phyloP scores from a whole-genome alignment of 768 basidiomycete species.

The Termitomyces sp. region DNA sequence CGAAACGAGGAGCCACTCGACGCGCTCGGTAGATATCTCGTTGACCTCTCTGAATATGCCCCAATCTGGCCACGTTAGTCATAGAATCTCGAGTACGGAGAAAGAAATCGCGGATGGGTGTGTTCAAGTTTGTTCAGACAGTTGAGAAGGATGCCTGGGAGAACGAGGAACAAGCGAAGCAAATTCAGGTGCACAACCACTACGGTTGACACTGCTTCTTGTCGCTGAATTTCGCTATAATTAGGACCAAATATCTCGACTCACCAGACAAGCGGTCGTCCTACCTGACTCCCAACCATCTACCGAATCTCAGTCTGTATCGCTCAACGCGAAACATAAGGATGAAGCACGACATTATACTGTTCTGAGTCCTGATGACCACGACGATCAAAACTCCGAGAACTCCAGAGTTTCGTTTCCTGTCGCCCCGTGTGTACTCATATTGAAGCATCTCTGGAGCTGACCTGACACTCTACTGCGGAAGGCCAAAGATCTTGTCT shows the following conservation, averaged over 20 bases:
- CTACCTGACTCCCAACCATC: slow-evolving; percentile 13
- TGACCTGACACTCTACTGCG: neutral
- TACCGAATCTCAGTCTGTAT: slow-evolving; percentile 7
- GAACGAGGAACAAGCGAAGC: slow-evolving; percentile 49
- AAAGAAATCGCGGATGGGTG: slow-evolving; percentile 59
- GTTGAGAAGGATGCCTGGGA: slow-evolving; percentile 69
- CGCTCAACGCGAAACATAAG: slow-evolving; percentile 24
- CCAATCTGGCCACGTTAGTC: slow-evolving; percentile 13
- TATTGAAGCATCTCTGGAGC: neutral
- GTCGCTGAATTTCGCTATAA: neutral
- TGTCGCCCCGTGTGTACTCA: slow-evolving; percentile 35
- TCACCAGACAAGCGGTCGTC: slow-evolving; percentile 36
- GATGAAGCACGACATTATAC: slow-evolving; percentile 45
- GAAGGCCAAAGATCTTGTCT: slow-evolving; percentile 53
- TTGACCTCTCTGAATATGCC: slow-evolving; percentile 8
- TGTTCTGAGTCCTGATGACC: slow-evolving; percentile 31
- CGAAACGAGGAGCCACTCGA: slow-evolving; percentile 79
- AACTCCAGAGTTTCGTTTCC: slow-evolving; percentile 21
- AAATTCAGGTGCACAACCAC: slow-evolving; percentile 51
- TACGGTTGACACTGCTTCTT: neutral
- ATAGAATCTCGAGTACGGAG: slow-evolving; percentile 56
- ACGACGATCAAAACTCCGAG: slow-evolving; percentile 18
- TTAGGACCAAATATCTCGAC: slow-evolving; percentile 54
- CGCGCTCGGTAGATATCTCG: slow-evolving; percentile 55
- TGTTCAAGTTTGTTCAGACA: slow-evolving; percentile 81